Evolutionary conservation across 768 basidiomycete genomes (phyloP), one percentile per base, ranked within the genome.

Genomic region (Leccinum uliginosum): DNA sequence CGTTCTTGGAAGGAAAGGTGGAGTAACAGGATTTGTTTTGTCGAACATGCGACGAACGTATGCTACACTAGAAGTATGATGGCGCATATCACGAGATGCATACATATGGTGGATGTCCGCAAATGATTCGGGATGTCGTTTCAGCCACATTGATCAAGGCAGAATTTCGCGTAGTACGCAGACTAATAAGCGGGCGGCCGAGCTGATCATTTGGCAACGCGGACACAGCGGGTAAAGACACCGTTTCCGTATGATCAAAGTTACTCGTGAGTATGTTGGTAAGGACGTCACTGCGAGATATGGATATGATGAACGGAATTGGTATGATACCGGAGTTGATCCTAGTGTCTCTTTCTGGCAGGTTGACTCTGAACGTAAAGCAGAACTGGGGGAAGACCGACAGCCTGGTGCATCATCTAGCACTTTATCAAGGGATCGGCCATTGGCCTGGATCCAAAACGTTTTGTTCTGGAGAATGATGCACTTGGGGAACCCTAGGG

Each of bases 31-130:
- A 45, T 15, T 29, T 49, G 30, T 38, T 29, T 32, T 24, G 43
- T 50, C 44, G 54, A 55, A 66, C 61, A 61, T 62, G 65, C 65
- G 57, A 55, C 32, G 45, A 55, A 50, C 34, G 43, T 54, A 67
- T 51, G 61, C 57, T 29, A 51, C n/a, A 14, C 21, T 24, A 51
- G 44, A 50, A 21, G 40, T 48, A 19, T 46, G 45, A 48, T 46
- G 29, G 11, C 44, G n/a, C 19, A 50, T 24, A 26, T 23, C 35
- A 23, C 30, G 19, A 48, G 19, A 12, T 23, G 9, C 17, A n/a
- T 50, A 45, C 17, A n/a, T 50, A 45, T 51, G 32, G 26, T 27
- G 47, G 23, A 48, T 9, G 47, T 11, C 21, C 14, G 26, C 17
- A 26, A 48, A 0, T 26, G 27, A 27, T 26, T 47, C 15, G 24